Evolutionary conservation across 2,329 filamentous ascomycete genomes (phyloP).

Genomic region (Arthrobotrys conoides): DNA sequence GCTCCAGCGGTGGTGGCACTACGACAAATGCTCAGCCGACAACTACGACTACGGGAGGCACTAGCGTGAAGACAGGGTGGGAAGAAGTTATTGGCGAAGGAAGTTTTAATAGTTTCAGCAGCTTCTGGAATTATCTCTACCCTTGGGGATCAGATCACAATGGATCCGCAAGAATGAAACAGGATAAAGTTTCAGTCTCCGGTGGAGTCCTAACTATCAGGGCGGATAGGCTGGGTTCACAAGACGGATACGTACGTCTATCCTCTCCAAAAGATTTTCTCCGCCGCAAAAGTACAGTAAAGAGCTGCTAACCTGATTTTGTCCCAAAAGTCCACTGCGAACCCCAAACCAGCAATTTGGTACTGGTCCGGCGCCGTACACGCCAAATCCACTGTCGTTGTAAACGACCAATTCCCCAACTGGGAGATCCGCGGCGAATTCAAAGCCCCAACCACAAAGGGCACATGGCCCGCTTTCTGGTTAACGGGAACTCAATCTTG

Average conservation of each 20-base stretch:
- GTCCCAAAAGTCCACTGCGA: constrained; percentile 62
- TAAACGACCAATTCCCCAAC: constrained; percentile 66
- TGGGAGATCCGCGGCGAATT: constrained; percentile 69
- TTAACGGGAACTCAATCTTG: constrained; percentile 72
- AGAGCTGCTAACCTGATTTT: neutral
- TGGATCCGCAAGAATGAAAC: constrained; percentile 72
- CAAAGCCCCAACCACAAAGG: constrained; percentile 66
- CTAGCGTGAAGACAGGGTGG: constrained; percentile 22
- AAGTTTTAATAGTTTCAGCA: constrained; percentile 55
- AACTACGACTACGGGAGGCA: constrained; percentile 7
- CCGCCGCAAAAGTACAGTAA: neutral
- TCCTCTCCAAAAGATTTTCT: neutral
- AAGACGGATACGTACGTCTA: constrained; percentile 64
- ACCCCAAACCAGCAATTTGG: constrained; percentile 68
- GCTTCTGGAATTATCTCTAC: constrained; percentile 72
- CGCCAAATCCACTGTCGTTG: constrained; percentile 67
- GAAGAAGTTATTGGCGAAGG: constrained; percentile 58
- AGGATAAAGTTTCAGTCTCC: constrained; percentile 68
- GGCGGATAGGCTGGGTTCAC: constrained; percentile 68
- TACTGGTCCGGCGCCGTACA: constrained; percentile 71
- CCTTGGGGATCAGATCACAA: constrained; percentile 75
- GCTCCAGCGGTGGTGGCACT: constrained; percentile 22
- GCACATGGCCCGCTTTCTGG: constrained; percentile 75
- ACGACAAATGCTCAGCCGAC: constrained; percentile 40
- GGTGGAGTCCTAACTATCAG: constrained; percentile 69